Base-by-base conservation (phyloP, 2,329 filamentous ascomycete genomes). In the Talaromyces pinophilus region DNA sequence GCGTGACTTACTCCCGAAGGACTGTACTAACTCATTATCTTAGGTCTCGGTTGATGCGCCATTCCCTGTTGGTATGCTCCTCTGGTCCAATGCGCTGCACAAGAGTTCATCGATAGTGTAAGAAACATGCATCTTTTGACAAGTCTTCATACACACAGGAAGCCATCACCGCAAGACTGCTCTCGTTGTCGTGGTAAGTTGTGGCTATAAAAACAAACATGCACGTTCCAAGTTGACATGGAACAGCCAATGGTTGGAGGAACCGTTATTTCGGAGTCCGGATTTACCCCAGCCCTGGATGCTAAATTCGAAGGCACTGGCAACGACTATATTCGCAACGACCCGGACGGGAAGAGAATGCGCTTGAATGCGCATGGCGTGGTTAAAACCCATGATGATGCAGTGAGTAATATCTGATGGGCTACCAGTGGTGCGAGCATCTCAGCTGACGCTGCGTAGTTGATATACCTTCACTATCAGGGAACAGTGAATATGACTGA, bases 291-390 rank as follows among this genome's bases (percentile, higher is more conserved):
- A 2, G 69, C 74, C 10, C 59, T 82, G 48, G 78, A 81, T 66
- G 78, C 78, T 25, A 70, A 75, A 25, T 73, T 79, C 57, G 71
- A 74, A 22, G 78, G 79, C 13, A 70, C 72, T 19, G 80, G 80
- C 3, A 77, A 78, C 62, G 80, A 82, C 66, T 81, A 81, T 67
- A 80, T 82, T 67, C 77, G 76, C 59, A 72, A 73, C 22, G 80
- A 82, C 67, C 72, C 78, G 3, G 77, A 78, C 65, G 76, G 76
- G 6, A 75, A 77, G 66, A 74, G 75, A 48, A 70, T 81, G 71
- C 75, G 80, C 4, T 69, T 82, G 68, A 72, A 81, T 70, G 79
- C 79, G 7, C 78, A 80, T 68, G 72, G 74, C 4, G 74, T 79
- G 19, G 64, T 81, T 42, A 79, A 77, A 15, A 67, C 65, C 8